phyloP scores from a whole-genome alignment of 2,329 filamentous ascomycete genomes.

The Verticillium isaacii region DNA sequence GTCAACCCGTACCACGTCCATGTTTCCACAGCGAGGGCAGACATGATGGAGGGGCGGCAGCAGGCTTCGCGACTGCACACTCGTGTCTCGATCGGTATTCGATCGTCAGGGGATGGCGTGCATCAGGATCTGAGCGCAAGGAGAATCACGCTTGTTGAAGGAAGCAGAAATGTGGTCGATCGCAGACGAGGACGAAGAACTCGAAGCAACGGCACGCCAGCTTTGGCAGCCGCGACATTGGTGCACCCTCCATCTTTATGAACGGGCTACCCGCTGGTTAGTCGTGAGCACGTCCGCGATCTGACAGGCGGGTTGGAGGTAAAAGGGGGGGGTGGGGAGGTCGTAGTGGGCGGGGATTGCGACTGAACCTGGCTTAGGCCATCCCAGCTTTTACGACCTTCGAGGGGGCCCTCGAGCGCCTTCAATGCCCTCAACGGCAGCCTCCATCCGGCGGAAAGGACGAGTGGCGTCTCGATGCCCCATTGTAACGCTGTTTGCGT shows the following conservation, averaged over 20 bases:
- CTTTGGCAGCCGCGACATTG: not conserved
- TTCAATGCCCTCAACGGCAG: not conserved
- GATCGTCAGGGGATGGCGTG: not conserved
- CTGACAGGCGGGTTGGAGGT: not conserved
- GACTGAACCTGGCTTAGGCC: not conserved
- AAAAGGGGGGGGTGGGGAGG: not conserved
- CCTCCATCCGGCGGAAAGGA: not conserved
- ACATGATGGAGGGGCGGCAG: slow-evolving; percentile 15
- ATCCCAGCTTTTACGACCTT: not conserved
- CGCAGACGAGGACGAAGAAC: not conserved
- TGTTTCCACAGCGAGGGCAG: slow-evolving; percentile 28
- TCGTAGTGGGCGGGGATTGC: not conserved
- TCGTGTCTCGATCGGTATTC: not conserved
- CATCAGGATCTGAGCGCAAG: not conserved
- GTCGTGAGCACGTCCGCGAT: not conserved
- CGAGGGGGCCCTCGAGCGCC: not conserved
- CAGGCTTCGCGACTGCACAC: not conserved
- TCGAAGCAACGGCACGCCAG: not conserved
- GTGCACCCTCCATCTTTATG: not conserved
- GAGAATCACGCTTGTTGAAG: not conserved
- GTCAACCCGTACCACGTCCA: slow-evolving; percentile 41
- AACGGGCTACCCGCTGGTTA: not conserved
- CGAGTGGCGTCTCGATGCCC: not conserved
- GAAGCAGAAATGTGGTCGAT: not conserved
- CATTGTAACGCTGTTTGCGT: not conserved